These are phyloP conservation scores for Cryptosporidium meleagridis DNA, from an alignment of 169 alveolate species.

Conservation along the genomic window DNA sequence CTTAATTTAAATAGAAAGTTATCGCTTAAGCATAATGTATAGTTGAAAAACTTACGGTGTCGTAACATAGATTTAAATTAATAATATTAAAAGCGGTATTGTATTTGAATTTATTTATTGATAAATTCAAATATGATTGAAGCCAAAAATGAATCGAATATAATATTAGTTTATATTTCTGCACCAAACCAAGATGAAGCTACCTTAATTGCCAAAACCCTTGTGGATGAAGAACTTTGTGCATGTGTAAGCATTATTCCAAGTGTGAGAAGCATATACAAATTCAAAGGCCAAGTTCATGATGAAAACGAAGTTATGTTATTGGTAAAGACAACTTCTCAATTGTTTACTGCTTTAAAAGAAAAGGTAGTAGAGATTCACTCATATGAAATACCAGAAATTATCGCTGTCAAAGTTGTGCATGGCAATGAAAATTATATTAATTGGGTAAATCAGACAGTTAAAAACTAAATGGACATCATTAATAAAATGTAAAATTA, in stretches of 20 bases:
- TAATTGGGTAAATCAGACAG: slow-evolving; percentile 33
- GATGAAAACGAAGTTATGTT: slow-evolving; percentile 27
- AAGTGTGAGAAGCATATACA: slow-evolving; percentile 39
- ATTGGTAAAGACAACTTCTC: slow-evolving; percentile 24
- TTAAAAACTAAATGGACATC: background rate
- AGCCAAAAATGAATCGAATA: background rate
- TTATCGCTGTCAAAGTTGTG: slow-evolving; percentile 22
- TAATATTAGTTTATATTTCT: slow-evolving; percentile 36
- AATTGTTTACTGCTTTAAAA: background rate
- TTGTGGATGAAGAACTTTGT: slow-evolving; percentile 53
- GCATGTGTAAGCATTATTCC: slow-evolving; percentile 67
- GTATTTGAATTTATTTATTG: background rate
- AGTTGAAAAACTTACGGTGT: slow-evolving; percentile 56
- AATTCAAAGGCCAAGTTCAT: slow-evolving; percentile 21
- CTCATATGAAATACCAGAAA: slow-evolving; percentile 64
- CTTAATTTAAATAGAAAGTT: slow-evolving; percentile 71
- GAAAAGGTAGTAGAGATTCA: slow-evolving; percentile 23
- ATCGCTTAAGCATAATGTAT: background rate
- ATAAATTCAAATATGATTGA: background rate
- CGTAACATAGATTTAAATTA: slow-evolving; percentile 31
- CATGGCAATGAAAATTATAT: slow-evolving; percentile 35
- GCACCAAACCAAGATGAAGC: slow-evolving; percentile 28
- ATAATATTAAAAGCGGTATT: background rate
- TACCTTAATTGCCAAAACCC: slow-evolving; percentile 12
- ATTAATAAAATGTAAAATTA: background rate